These are phyloP conservation scores for Globisporangium cylindrosporum DNA, from an alignment of 352 stramenopile genomes.

Conservation along the genomic window DNA sequence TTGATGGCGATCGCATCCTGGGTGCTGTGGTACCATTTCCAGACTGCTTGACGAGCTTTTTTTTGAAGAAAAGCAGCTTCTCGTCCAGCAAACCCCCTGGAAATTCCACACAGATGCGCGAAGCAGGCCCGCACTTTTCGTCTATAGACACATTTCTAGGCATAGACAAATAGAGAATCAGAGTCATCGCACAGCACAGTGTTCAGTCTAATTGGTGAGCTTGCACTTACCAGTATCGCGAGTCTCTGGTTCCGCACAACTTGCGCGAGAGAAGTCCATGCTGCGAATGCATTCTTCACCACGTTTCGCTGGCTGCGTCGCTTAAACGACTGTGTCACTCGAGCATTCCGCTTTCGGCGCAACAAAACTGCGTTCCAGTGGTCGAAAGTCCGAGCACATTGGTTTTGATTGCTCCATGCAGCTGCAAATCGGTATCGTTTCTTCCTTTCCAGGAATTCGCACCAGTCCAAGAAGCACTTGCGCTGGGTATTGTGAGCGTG, in stretches of 20 bases:
- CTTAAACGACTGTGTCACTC: neutral
- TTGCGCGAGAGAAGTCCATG: neutral
- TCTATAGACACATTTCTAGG: constrained; percentile 4
- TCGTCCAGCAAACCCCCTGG: neutral
- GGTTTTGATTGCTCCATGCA: constrained; percentile 2
- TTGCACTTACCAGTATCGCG: neutral
- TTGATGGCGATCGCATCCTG: neutral
- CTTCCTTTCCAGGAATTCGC: constrained; percentile 7
- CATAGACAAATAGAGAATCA: neutral
- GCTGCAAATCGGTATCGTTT: constrained; percentile 5
- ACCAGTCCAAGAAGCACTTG: constrained; percentile 1
- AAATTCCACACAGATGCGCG: neutral
- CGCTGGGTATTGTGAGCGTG: neutral
- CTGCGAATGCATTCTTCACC: neutral
- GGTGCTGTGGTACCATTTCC: constrained; percentile 5
- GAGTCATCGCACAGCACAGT: neutral
- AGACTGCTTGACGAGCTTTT: neutral
- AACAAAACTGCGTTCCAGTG: neutral
- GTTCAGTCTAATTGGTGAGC: neutral
- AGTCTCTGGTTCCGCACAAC: neutral
- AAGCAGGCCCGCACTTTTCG: neutral
- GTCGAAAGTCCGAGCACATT: constrained; percentile 2
- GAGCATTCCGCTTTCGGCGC: neutral
- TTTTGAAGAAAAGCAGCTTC: neutral
- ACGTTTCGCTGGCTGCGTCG: neutral